Percentiles rank a stretch among this genome's conserved stretches.
These are phyloP conservation scores for Combretum micranthum DNA, from an alignment of 345 rosid species.

Conservation along the genomic window DNA sequence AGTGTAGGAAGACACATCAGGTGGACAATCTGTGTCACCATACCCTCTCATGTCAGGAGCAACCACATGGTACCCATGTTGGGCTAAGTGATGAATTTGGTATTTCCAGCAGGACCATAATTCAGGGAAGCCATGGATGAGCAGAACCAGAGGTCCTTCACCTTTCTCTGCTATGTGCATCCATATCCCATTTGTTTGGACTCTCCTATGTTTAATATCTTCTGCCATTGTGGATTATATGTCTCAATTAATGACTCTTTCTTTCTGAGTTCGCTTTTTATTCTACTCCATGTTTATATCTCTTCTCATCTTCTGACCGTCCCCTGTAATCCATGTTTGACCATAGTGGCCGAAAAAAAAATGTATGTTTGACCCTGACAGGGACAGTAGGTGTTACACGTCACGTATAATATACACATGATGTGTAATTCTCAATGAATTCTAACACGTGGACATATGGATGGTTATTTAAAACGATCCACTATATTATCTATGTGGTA, in stretches of 20 bases:
- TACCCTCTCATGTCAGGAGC: constrained; percentile 30
- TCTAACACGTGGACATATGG: too few relatives aligned
- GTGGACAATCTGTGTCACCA: constrained; percentile 19
- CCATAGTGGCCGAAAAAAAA: too few relatives aligned
- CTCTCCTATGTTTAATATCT: constrained; percentile 6
- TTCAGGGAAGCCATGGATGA: constrained; percentile 34
- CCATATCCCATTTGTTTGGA: constrained; percentile 19
- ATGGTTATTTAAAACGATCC: too few relatives aligned
- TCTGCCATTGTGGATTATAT: too few relatives aligned
- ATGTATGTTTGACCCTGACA: too few relatives aligned
- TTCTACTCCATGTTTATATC: too few relatives aligned
- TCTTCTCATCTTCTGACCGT: too few relatives aligned
- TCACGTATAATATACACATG: too few relatives aligned
- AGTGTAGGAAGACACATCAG: constrained; percentile 9
- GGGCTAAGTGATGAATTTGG: constrained; percentile 21
- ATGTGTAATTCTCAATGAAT: too few relatives aligned
- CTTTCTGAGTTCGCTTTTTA: not conserved
- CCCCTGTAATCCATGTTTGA: too few relatives aligned
- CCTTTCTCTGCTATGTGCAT: constrained; percentile 28
- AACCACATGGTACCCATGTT: constrained; percentile 19
- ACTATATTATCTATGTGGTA: too few relatives aligned
- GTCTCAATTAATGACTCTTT: not conserved
- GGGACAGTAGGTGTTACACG: too few relatives aligned
- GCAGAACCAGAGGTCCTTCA: constrained; percentile 19
- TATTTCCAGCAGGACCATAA: constrained; percentile 28